Evolutionary conservation across 2,329 filamentous ascomycete species (phyloP), one percentile per base, ranked within the genome.

Genomic region (Colletotrichum sp.): DNA sequence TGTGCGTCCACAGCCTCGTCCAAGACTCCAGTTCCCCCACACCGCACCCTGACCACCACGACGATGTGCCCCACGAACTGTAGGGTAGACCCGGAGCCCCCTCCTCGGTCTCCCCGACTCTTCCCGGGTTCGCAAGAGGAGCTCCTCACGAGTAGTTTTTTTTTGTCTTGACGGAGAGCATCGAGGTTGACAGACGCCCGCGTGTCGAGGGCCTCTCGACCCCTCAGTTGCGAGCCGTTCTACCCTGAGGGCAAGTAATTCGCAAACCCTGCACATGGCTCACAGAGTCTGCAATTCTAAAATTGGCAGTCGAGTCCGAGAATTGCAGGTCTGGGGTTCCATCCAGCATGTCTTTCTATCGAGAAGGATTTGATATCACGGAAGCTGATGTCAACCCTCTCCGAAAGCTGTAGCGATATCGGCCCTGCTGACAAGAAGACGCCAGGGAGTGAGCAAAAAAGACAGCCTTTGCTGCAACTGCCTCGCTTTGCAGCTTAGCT

Each of bases 1-100:
- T 75, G 62, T 36, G 69, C 69, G 73, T 72, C 69, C 70, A 60
- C 43, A 60, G 43, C 55, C 66, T 74, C 71, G 27, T 52, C 32
- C 56, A 62, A 70, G 67, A 70, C 67, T 70, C 55, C 48, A 70
- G 48, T 70, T 74, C 71, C 34, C 48, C 71, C 66, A 70, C 62
- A 69, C 66, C 27, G 4, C 62, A 39, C 64, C 39, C 43, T 56
- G 36, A 73, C 55, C 7, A 68, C 48, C 27, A 39, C 22, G 30
- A 32, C 22, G 52, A 68, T 16, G 22, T 60, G 48, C 32, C 70
- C 70, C 65, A 68, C 64, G 48, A 34, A 43, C 43, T 43, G 16
- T 28, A 76, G 58, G 64, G 32, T 56, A 67, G 68, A 71, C 15
- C 52, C 70, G 56, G 25, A 32, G 69, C 25, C n/a, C 13, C 15